Conservation (phyloP, 495 filamentous ascomycete species). For the Penicillium arizonense region DNA sequence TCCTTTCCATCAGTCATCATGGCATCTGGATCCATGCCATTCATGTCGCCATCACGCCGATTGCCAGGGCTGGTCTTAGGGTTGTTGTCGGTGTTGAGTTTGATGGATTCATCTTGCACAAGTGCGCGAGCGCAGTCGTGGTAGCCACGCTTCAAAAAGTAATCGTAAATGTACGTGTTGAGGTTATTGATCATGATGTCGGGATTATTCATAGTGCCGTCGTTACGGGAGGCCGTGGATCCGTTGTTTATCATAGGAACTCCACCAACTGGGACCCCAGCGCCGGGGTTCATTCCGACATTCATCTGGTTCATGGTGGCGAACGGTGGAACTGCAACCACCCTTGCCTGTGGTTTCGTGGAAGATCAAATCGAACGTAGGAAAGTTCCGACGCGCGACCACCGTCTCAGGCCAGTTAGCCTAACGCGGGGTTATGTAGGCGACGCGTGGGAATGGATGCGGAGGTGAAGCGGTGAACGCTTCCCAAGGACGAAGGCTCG, state of each 20-base stretch:
- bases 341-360: constrained; percentile 35
- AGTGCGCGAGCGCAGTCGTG: constrained; percentile 76
- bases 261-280: constrained; percentile 62
- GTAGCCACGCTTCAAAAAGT: constrained; percentile 81
- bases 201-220: constrained; percentile 42
- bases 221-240: constrained; percentile 49
- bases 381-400: constrained; percentile 35
- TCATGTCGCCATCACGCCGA: constrained; percentile 64
- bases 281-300: constrained; percentile 61
- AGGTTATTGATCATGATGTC: constrained; percentile 75
- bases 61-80: constrained; percentile 57
- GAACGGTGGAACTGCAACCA: constrained; percentile 33
- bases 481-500: constrained; percentile 5
- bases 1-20: constrained; percentile 86
- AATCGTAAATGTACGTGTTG: constrained; percentile 97
- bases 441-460: constrained; percentile 26
- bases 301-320: constrained; percentile 72
- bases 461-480: constrained; percentile 19
- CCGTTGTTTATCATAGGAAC: constrained; percentile 75
- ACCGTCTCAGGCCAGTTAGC: constrained; percentile 34
- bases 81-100: constrained; percentile 57
- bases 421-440: constrained; percentile 30
- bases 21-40: constrained; percentile 73
- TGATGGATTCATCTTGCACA: constrained; percentile 48
- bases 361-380: constrained; percentile 23